Conservation (phyloP, 129 eudicot species). For the Dittrichia graveolens region DNA sequence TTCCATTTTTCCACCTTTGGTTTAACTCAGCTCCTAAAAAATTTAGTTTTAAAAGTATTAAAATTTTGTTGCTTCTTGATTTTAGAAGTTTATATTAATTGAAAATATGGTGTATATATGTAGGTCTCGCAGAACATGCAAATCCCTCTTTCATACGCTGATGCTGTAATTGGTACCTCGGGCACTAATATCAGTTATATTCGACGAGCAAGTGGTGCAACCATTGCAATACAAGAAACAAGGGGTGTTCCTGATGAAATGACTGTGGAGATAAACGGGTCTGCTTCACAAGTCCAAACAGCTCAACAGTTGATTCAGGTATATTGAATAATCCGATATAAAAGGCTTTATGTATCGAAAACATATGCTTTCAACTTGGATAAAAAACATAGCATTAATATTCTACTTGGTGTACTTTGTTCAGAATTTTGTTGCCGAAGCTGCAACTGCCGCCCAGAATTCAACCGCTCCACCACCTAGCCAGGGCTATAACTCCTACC, state of each 20-base stretch:
- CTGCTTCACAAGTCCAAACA: conserved; percentile 90
- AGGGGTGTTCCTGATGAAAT: conserved; percentile 83
- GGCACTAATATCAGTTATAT: conserved; percentile 83
- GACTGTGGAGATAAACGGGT: conserved; percentile 86
- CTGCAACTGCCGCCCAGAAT: conserved; percentile 61
- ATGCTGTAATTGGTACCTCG: conserved; percentile 81
- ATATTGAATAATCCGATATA: neutral
- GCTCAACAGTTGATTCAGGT: conserved; percentile 94
- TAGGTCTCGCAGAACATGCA: conserved; percentile 89
- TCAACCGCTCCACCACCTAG: conserved; percentile 45
- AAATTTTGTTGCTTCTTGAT: neutral
- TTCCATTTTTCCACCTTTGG: neutral
- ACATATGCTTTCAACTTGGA: neutral
- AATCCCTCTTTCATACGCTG: conserved; percentile 79
- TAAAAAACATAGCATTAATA: no score
- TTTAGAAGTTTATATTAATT: neutral
- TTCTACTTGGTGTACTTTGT: conserved; percentile 19
- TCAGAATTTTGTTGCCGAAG: conserved; percentile 86
- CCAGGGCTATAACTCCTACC: conserved; percentile 68
- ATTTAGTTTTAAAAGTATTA: neutral
- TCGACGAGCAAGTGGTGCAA: conserved; percentile 83
- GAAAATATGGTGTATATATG: conserved; percentile 11
- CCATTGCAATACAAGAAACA: conserved; percentile 82
- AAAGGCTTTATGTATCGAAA: neutral
- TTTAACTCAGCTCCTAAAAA: neutral